Conservation (phyloP, 257 asterid genomes). For the Capsicum chinense region DNA sequence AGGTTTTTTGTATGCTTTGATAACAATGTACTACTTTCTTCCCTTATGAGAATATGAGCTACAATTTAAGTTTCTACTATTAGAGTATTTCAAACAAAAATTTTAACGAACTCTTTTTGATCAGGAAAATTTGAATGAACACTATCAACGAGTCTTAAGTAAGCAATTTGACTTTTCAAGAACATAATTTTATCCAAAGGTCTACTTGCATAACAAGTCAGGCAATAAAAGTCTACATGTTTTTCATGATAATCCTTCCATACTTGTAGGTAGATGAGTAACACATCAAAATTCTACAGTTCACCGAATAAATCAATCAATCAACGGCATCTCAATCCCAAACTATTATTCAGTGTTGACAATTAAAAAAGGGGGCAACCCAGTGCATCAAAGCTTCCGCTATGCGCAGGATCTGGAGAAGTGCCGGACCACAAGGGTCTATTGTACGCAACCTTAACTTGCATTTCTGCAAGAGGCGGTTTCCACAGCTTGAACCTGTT, state of each 20-base stretch:
- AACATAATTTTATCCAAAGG: background rate
- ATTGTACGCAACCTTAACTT: no score
- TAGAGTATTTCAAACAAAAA: background rate
- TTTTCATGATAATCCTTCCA: background rate
- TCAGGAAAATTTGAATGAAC: background rate
- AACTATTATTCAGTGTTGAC: background rate
- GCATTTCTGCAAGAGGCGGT: no score
- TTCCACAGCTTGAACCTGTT: no score
- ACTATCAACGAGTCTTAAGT: background rate
- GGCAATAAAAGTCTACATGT: background rate
- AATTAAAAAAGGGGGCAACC: background rate
- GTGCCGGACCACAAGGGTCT: no score
- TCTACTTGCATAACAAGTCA: slow-evolving; percentile 14
- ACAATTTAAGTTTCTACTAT: background rate
- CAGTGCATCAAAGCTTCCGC: no score
- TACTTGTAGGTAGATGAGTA: background rate
- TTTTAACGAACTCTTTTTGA: no score
- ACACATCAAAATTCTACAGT: background rate
- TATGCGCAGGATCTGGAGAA: no score
- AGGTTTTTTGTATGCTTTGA: background rate
- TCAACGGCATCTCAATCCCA: background rate
- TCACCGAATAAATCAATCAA: background rate
- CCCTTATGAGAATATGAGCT: background rate
- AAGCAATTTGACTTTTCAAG: slow-evolving; percentile 4
- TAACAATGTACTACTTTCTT: background rate